A percentile compares a stretch with the other conserved stretches of the same genome.
Evolutionary conservation across 2,329 filamentous ascomycete genomes (phyloP).

Genomic region (Arthrobotrys sphaeroides): DNA sequence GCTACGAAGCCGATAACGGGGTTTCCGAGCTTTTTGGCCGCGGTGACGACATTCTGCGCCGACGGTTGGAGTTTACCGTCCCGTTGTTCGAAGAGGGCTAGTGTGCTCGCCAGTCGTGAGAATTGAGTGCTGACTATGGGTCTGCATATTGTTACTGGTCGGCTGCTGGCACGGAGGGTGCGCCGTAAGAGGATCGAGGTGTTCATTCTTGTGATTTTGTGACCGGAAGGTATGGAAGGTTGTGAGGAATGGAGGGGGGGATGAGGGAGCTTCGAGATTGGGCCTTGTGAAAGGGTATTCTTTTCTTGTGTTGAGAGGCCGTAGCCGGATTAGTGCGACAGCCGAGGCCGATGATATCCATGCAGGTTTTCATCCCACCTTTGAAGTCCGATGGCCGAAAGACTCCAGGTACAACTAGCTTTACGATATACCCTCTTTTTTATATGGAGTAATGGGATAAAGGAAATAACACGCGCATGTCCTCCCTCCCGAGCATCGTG

Average conservation of each 20-base stretch:
- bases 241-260: not conserved
- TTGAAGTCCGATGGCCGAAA: slow-evolving; percentile 7
- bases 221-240: not conserved
- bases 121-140: slow-evolving; percentile 9
- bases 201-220: slow-evolving; percentile 25
- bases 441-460: slow-evolving; percentile 15
- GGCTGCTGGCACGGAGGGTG: slow-evolving; percentile 26
- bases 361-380: slow-evolving; percentile 20
- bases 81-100: slow-evolving; percentile 91
- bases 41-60: slow-evolving; percentile 84
- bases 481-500: slow-evolving; percentile 39
- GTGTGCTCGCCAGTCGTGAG: slow-evolving; percentile 69
- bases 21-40: slow-evolving; percentile 85
- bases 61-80: slow-evolving; percentile 85
- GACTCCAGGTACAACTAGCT: not conserved
- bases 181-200: slow-evolving; percentile 30
- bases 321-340: slow-evolving; percentile 29
- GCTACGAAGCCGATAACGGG: slow-evolving; percentile 87
- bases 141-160: slow-evolving; percentile 8
- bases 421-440: no score
- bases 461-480: slow-evolving; percentile 30
- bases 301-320: slow-evolving; percentile 36
- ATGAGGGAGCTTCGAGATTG: not conserved
- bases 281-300: slow-evolving; percentile 25
- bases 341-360: slow-evolving; percentile 52